Base-by-base conservation (phyloP, 1,284 basidiomycete species). In the Cutaneotrichosporon sp. region DNA sequence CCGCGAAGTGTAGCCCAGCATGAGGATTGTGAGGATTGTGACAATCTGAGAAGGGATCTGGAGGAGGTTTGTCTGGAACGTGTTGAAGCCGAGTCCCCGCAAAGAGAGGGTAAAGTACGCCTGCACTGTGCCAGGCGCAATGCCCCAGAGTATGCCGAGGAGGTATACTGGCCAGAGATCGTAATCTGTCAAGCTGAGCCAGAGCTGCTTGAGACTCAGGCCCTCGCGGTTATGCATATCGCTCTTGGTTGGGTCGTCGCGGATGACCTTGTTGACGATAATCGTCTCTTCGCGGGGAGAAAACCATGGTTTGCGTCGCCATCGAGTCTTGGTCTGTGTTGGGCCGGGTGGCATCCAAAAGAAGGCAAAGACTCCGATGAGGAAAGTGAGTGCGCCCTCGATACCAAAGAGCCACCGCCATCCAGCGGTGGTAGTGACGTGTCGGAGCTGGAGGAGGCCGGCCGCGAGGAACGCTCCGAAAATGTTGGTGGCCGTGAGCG, bases 161-260 rank as follows among this genome's bases (percentile, higher is more conserved):
- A 78, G 32, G 63, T 82, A 83, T 11, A 82, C 59, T 0, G 81
- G 81, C 74, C 74, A 81, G 5, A 82, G 70, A 56, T 83, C 80
- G 57, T 73, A 81, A 64, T 82, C 81, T 8, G 62, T 66, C 2
- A 82, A 32, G 0, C 74, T 71, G 18, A 63, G 60, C 69, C 69
- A 73, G 16, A 80, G 60, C 18, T 72, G 65, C 2, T 46, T 59
- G 21, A 71, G 26, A 2, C 65, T 63, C 14, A 80, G 58, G 6
- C 78, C 81, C 62, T 83, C 71, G n/a, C 82, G 76, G 63, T 83
- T 83, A 75, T 83, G 79, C 82, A 83, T 53, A 57, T 72, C 50
- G 13, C 38, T 26, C 69, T 82, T 83, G 36, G 74, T 74, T 0
- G 78, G 82, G 58, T 83, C 82, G 64, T 83, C 82, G 5, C 82